These are phyloP conservation scores for Fusarium foetens DNA, from an alignment of 2,329 filamentous ascomycete species.

Conservation along the genomic window DNA sequence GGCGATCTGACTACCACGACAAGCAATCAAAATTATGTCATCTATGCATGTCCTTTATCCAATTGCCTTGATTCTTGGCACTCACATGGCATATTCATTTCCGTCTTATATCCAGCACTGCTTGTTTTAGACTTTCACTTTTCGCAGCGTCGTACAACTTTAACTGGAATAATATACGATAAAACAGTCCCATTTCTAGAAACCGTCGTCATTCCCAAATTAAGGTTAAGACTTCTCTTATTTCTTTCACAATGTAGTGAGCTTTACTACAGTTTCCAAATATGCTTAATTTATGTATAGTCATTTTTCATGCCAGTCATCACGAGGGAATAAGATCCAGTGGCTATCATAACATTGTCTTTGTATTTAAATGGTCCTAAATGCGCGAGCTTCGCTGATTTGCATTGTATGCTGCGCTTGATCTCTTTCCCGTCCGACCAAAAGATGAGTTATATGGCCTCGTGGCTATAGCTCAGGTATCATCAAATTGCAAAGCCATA, in stretches of 20 bases:
- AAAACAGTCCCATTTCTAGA: not conserved
- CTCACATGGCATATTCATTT: not conserved
- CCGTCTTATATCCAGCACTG: slow-evolving; percentile 16
- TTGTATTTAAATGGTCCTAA: slow-evolving; percentile 5
- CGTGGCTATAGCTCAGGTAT: slow-evolving; percentile 42
- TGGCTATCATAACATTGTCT: not conserved
- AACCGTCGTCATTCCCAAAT: not conserved
- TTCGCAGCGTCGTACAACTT: not conserved
- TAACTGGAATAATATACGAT: not conserved
- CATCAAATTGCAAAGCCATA: slow-evolving; percentile 37
- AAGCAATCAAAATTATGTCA: slow-evolving; percentile 19
- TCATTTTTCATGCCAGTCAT: not conserved
- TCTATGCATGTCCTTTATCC: slow-evolving; percentile 11
- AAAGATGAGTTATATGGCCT: slow-evolving; percentile 36
- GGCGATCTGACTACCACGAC: slow-evolving; percentile 24
- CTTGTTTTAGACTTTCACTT: not conserved
- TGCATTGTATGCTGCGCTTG: not conserved
- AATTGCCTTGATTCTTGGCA: slow-evolving; percentile 18
- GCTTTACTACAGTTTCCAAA: not conserved
- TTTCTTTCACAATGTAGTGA: not conserved
- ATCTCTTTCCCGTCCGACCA: slow-evolving; percentile 7
- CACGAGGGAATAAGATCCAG: not conserved
- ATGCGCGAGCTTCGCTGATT: not conserved
- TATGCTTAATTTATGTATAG: not conserved
- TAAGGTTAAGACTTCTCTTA: not conserved